Base-by-base conservation (phyloP, 352 stramenopile species). In the Aphanomyces astaci region DNA sequence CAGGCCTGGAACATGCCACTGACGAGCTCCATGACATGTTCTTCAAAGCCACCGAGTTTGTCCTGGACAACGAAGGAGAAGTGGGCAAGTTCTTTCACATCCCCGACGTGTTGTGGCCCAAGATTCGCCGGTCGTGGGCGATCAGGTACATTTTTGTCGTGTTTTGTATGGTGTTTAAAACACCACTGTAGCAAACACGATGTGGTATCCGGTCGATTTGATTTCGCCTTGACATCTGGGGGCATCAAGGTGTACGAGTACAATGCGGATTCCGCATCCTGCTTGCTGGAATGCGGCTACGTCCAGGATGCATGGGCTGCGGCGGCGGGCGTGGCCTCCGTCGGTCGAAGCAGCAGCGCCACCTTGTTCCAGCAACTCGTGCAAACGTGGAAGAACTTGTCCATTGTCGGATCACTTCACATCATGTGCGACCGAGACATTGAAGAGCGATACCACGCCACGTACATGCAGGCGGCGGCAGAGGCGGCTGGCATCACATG, bases 161-260 rank as follows among this genome's bases (percentile, higher is more conserved):
- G n/a, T n/a, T n/a, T n/a, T n/a, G n/a, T n/a, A n/a, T n/a, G 36
- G 9, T 25, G 22, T 24, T 24, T 25, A 25, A 19, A 7, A 9
- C 22, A 9, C 22, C 22, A 4, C 24, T 53, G 51, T 39, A 59
- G 30, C 62, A 68, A 68, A 40, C 19, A 40, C 30, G 62, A 68
- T 33, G 30, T 68, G 11, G 43, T 68, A 19, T 68, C 62, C n/a
- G 62, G 43, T 33, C 62, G 62, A 10, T 68, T 68, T 28, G 62
- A 68, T 22, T 68, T 68, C 59, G 62, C 62, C 28, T 28, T 68
- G 7, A 68, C 62, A 2, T 13, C 36, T 19, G 31, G 59, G 22
- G 62, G 62, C 48, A 59, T 68, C 51, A 68, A 68, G n/a, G 62
- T 68, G 24, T 68, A 68, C 31, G 62, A 68, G 32, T 68, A 68